These are phyloP conservation scores for Aquanectria penicillioides DNA, from an alignment of 2,329 filamentous ascomycete genomes.

Conservation along the genomic window DNA sequence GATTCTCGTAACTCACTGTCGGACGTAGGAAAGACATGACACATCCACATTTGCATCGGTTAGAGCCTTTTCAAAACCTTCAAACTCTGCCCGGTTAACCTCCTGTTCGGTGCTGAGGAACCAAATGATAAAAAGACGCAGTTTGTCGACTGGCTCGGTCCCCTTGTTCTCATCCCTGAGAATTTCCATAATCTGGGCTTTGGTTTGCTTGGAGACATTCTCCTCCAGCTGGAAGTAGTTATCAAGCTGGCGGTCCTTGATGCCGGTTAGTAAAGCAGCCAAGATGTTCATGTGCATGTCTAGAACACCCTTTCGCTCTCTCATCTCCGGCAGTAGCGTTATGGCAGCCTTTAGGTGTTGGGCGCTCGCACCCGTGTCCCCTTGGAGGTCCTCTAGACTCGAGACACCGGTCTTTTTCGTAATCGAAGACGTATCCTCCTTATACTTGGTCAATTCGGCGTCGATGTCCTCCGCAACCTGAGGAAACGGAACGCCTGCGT, in stretches of 20 bases:
- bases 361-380: conserved; percentile 87
- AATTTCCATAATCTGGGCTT: conserved; percentile 86
- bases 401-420: conserved; percentile 95
- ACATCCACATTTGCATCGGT: conserved; percentile 79
- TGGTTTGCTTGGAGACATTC: conserved; percentile 89
- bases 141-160: conserved; percentile 85
- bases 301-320: conserved; percentile 90
- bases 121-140: conserved; percentile 97
- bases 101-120: conserved; percentile 94
- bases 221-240: conserved; percentile 97
- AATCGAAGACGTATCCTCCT: conserved; percentile 92
- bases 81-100: conserved; percentile 82
- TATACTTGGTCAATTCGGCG: conserved; percentile 91
- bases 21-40: conserved; percentile 83
- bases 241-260: conserved; percentile 94
- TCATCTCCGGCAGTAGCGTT: conserved; percentile 87
- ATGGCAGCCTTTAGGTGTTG: conserved; percentile 97
- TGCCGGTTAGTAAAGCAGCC: conserved; percentile 78
- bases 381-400: conserved; percentile 91
- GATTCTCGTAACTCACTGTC: conserved; percentile 68
- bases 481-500: conserved; percentile 89
- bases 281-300: conserved; percentile 99
- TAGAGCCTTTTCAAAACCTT: conserved; percentile 86
- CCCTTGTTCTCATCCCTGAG: conserved; percentile 86
- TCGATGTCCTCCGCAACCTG: conserved; percentile 98